These are phyloP conservation scores for Talaromyces proteolyticus DNA, from an alignment of 495 filamentous ascomycete genomes.

Conservation along the genomic window DNA sequence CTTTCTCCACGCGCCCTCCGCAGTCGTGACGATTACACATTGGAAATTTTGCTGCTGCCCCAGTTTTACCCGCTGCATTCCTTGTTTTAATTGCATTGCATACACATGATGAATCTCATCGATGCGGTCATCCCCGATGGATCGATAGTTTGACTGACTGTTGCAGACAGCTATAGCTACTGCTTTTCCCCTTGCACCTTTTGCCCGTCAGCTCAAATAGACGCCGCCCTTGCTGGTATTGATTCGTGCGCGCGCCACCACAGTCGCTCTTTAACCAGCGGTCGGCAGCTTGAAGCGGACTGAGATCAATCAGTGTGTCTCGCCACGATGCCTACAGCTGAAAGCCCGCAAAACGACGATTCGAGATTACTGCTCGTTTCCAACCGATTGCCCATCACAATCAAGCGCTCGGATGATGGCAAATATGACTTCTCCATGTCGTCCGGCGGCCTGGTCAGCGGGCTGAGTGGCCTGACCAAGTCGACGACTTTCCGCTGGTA, in stretches of 20 bases:
- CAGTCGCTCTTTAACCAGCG: no score
- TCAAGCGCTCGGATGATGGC: conserved; percentile 70
- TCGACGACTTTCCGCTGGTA: conserved; percentile 84
- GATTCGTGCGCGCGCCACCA: neutral
- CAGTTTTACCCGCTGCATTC: neutral
- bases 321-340: neutral
- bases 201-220: no score
- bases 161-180: no score
- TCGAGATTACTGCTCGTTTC: conserved; percentile 64
- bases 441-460: conserved; percentile 85
- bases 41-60: neutral
- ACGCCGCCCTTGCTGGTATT: neutral
- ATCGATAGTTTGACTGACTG: no score
- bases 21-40: neutral
- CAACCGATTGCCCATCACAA: conserved; percentile 80
- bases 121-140: neutral
- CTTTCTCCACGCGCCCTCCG: neutral
- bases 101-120: neutral
- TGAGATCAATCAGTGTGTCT: no score
- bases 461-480: conserved; percentile 73
- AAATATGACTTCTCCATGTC: conserved; percentile 77
- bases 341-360: conserved; percentile 3
- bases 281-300: no score
- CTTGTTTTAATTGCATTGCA: neutral
- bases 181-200: no score